A percentile compares a stretch with the other conserved stretches of the same genome.
These are phyloP conservation scores for Cephaloascus albidus DNA, from an alignment of 805 yeast genomes.

Conservation along the genomic window DNA sequence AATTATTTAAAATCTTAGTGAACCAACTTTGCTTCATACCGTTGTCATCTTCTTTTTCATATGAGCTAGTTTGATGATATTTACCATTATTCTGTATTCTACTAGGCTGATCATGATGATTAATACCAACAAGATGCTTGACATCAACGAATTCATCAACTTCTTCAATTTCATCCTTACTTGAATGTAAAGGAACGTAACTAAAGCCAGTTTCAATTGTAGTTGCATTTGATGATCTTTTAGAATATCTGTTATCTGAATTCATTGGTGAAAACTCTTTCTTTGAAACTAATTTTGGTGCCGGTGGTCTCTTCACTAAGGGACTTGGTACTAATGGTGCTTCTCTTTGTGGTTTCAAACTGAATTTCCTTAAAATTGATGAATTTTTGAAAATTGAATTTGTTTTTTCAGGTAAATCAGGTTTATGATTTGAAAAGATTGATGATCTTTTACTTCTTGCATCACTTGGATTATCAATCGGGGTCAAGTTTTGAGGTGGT, in stretches of 20 bases:
- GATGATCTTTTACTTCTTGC: not conserved
- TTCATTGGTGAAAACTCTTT: not conserved
- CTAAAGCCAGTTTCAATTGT: not conserved
- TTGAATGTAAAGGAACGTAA: not conserved
- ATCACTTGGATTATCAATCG: not conserved
- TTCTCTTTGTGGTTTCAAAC: conserved; percentile 25
- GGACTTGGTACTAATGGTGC: conserved; percentile 25
- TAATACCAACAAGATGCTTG: not conserved
- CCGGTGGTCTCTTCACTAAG: not conserved
- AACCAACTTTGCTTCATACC: conserved; percentile 20
- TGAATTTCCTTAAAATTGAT: conserved; percentile 14
- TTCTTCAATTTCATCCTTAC: conserved; percentile 1
- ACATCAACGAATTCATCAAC: not conserved
- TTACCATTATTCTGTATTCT: not conserved
- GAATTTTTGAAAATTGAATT: conserved; percentile 1
- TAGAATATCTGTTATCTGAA: not conserved
- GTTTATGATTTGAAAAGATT: not conserved
- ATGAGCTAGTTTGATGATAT: not conserved
- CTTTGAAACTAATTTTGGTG: not conserved
- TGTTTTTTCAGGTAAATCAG: not conserved
- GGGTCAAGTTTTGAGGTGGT: too few species aligned
- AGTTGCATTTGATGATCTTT: not conserved
- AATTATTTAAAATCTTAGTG: conserved; percentile 22
- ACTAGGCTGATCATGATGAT: not conserved
- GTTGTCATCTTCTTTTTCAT: not conserved